Evolutionary conservation across 2,329 filamentous ascomycete species (phyloP).

Genomic region (Ophiosphaerella narmari): DNA sequence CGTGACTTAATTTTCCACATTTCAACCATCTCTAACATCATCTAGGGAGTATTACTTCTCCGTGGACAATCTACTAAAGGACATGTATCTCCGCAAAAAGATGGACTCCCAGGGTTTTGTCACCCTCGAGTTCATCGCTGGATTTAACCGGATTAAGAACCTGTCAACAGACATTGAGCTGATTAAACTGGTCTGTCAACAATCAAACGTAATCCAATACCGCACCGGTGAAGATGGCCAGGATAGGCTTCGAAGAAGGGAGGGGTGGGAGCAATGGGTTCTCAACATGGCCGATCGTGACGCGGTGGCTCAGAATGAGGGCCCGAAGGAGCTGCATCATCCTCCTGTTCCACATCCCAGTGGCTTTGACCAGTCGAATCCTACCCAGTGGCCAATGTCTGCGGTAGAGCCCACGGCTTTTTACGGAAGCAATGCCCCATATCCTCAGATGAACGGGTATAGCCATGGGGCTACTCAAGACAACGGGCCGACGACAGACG

Average conservation of each 20-base stretch:
- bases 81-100: slow-evolving; percentile 81
- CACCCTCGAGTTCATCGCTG: slow-evolving; percentile 74
- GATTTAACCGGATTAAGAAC: slow-evolving; percentile 83
- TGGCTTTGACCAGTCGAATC: slow-evolving; percentile 39
- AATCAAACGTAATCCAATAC: slow-evolving; percentile 75
- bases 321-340: slow-evolving; percentile 57
- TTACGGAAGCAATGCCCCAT: slow-evolving; percentile 29
- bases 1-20: slow-evolving; percentile 21
- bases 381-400: slow-evolving; percentile 36
- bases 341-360: slow-evolving; percentile 47
- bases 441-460: slow-evolving; percentile 36
- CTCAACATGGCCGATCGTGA: slow-evolving; percentile 73
- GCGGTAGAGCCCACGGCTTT: slow-evolving; percentile 23
- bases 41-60: slow-evolving; percentile 95
- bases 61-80: slow-evolving; percentile 91
- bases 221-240: slow-evolving; percentile 74
- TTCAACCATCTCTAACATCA: slow-evolving; percentile 33
- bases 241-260: slow-evolving; percentile 75
- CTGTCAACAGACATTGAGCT: slow-evolving; percentile 74
- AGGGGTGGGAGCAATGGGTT: slow-evolving; percentile 82
- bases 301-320: slow-evolving; percentile 73
- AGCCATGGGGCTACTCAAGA: slow-evolving; percentile 24
- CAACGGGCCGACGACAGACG: slow-evolving; percentile 13
- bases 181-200: slow-evolving; percentile 74
- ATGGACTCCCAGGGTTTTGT: slow-evolving; percentile 98